Percentiles rank a stretch among this genome's conserved stretches.
Conservation (phyloP, 495 filamentous ascomycete genomes). For the Penicillium chermesinum region DNA sequence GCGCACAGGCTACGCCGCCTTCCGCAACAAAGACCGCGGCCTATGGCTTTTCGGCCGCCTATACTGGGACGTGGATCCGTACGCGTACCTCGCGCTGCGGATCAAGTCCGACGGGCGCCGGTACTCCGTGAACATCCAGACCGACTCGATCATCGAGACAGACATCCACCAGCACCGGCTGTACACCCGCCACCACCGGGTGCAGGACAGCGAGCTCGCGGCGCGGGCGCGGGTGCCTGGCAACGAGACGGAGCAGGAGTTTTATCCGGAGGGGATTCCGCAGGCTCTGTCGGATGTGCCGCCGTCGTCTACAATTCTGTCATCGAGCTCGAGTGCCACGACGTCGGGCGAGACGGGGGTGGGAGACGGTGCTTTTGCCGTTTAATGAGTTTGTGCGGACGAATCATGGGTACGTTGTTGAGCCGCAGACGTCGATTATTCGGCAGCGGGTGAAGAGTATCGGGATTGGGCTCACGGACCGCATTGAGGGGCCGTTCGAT, state of each 20-base stretch:
- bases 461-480: slow-evolving; percentile 83
- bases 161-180: slow-evolving; percentile 94
- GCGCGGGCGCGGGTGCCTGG: slow-evolving; percentile 14
- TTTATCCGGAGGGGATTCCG: slow-evolving; percentile 30
- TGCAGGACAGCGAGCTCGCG: slow-evolving; percentile 17
- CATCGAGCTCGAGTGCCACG: slow-evolving; percentile 24
- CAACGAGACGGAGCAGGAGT: slow-evolving; percentile 16
- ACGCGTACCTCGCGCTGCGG: slow-evolving; percentile 81
- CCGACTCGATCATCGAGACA: slow-evolving; percentile 82
- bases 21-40: slow-evolving; percentile 60
- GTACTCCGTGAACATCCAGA: slow-evolving; percentile 95
- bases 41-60: slow-evolving; percentile 71
- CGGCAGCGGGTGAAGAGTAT: slow-evolving; percentile 78
- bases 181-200: slow-evolving; percentile 61
- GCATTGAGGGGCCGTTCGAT: slow-evolving; percentile 81
- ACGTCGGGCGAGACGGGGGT: slow-evolving; percentile 62
- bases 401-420: slow-evolving; percentile 81
- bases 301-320: slow-evolving; percentile 36
- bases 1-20: slow-evolving; percentile 85
- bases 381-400: slow-evolving; percentile 93
- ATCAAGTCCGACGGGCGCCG: slow-evolving; percentile 85
- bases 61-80: slow-evolving; percentile 84
- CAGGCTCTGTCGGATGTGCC: slow-evolving; percentile 37
- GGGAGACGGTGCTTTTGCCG: slow-evolving; percentile 88
- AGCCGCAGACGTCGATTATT: slow-evolving; percentile 84